phyloP scores from a whole-genome alignment of 2,329 filamentous ascomycete genomes.

The Trichoderma citrinoviride region DNA sequence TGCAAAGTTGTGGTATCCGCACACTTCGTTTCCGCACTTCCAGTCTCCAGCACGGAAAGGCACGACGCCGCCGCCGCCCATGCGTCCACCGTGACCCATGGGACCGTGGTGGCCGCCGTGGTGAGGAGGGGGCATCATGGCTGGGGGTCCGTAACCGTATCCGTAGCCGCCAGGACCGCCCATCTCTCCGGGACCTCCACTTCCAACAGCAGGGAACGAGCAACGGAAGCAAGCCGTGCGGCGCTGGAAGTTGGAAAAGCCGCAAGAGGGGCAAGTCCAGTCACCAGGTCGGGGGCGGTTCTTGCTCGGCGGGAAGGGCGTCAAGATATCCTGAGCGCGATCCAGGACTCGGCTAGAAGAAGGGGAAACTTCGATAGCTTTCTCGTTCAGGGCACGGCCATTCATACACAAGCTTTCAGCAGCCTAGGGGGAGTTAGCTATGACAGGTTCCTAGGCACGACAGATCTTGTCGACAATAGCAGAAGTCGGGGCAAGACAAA shows the following conservation, averaged over 20 bases:
- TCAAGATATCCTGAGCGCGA: constrained; percentile 91
- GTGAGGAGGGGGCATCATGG: constrained; percentile 75
- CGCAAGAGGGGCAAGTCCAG: constrained; percentile 98
- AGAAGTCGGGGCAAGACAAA: too few species aligned
- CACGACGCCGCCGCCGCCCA: constrained; percentile 80
- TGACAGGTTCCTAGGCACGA: not conserved
- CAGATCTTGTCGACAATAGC: not conserved
- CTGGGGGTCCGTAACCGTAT: constrained; percentile 67
- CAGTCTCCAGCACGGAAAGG: constrained; percentile 98
- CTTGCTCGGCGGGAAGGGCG: constrained; percentile 97
- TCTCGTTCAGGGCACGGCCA: constrained; percentile 94
- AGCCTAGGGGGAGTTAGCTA: constrained; percentile 56
- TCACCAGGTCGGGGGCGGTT: constrained; percentile 95
- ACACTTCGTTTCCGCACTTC: constrained; percentile 97
- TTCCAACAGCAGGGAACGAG: constrained; percentile 92
- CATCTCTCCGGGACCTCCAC: constrained; percentile 65
- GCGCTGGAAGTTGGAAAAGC: constrained; percentile 99
- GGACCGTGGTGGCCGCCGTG: constrained; percentile 65
- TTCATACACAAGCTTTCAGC: constrained; percentile 99
- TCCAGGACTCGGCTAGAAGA: constrained; percentile 96
- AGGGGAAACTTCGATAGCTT: constrained; percentile 97
- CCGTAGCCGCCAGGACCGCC: constrained; percentile 53
- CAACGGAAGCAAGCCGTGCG: constrained; percentile 98
- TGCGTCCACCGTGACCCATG: constrained; percentile 62
- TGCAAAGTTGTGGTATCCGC: constrained; percentile 98